phyloP scores from a whole-genome alignment of 2,329 filamentous ascomycete genomes.

The Paraphaeosphaeria minitans region DNA sequence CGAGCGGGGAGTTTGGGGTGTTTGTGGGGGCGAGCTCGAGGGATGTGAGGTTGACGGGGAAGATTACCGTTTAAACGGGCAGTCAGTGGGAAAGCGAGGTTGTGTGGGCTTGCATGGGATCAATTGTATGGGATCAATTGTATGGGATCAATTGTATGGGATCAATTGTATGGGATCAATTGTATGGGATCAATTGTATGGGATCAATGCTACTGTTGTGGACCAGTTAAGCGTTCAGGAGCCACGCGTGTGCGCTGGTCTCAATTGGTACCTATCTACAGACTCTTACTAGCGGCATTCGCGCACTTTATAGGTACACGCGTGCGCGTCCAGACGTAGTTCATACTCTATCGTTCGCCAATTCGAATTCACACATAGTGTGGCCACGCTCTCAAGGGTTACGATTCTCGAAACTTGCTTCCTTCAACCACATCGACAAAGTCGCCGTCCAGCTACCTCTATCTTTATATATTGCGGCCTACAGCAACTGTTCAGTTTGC shows the following conservation, averaged over 20 bases:
- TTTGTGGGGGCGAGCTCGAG: constrained; percentile 44
- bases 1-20: constrained; percentile 40
- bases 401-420: neutral
- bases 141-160: neutral
- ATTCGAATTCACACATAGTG: too few species aligned
- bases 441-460: constrained; percentile 10
- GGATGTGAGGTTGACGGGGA: constrained; percentile 42
- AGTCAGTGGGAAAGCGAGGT: neutral
- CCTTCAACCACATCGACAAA: neutral
- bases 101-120: neutral
- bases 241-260: too few species aligned
- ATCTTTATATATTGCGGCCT: constrained; percentile 3
- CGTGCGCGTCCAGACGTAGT: too few species aligned
- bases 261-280: too few species aligned
- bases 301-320: too few species aligned
- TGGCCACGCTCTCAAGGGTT: constrained; percentile 7
- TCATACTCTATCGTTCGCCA: too few species aligned
- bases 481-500: neutral
- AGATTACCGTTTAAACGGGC: constrained; percentile 34
- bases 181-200: neutral
- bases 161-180: neutral
- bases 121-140: neutral
- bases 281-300: too few species aligned
- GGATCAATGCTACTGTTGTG: neutral
- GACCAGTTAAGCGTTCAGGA: too few species aligned